A percentile compares a stretch with the other conserved stretches of the same genome.
These are phyloP conservation scores for Tricholoma bakamatsutake DNA, from an alignment of 768 basidiomycete genomes.

Conservation along the genomic window DNA sequence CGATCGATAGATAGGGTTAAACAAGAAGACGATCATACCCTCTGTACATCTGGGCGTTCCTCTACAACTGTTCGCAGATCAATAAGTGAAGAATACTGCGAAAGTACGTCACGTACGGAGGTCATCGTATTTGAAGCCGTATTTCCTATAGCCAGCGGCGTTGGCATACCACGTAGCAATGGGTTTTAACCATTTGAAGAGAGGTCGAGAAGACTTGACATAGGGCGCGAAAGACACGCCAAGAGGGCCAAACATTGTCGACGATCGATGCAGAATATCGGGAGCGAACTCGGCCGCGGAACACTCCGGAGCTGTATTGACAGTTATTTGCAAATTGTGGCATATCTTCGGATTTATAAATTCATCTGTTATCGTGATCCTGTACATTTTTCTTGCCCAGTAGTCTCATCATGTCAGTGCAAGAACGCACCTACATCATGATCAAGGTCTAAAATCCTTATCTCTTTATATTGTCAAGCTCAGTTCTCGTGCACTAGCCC, in stretches of 20 bases:
- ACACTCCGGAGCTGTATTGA: slow-evolving; percentile 39
- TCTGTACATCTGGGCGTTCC: slow-evolving; percentile 72
- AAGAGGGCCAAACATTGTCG: slow-evolving; percentile 51
- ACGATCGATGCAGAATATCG: slow-evolving; percentile 3
- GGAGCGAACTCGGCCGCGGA: slow-evolving; percentile 19
- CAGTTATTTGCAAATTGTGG: slow-evolving; percentile 33
- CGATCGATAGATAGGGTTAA: background rate
- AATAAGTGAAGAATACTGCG: slow-evolving; percentile 8
- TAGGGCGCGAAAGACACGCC: slow-evolving; percentile 73
- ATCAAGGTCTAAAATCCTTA: slow-evolving; percentile 65
- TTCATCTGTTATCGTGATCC: slow-evolving; percentile 14
- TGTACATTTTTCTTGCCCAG: slow-evolving; percentile 15
- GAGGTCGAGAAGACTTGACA: slow-evolving; percentile 60
- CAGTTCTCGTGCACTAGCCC: slow-evolving; percentile 48
- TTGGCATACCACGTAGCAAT: slow-evolving; percentile 80
- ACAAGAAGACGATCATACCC: slow-evolving; percentile 35
- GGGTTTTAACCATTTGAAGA: slow-evolving; percentile 67
- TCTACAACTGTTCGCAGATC: slow-evolving; percentile 51
- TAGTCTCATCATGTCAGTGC: slow-evolving; percentile 51
- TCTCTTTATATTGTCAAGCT: slow-evolving; percentile 5
- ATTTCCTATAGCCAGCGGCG: slow-evolving; percentile 74
- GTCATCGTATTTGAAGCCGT: slow-evolving; percentile 94
- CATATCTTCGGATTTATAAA: slow-evolving; percentile 11
- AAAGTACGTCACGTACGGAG: slow-evolving; percentile 54
- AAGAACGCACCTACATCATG: slow-evolving; percentile 98